Percentiles rank a stretch among this genome's conserved stretches.
Conservation (phyloP, 2,329 filamentous ascomycete species). For the Alternaria gansuensis region DNA sequence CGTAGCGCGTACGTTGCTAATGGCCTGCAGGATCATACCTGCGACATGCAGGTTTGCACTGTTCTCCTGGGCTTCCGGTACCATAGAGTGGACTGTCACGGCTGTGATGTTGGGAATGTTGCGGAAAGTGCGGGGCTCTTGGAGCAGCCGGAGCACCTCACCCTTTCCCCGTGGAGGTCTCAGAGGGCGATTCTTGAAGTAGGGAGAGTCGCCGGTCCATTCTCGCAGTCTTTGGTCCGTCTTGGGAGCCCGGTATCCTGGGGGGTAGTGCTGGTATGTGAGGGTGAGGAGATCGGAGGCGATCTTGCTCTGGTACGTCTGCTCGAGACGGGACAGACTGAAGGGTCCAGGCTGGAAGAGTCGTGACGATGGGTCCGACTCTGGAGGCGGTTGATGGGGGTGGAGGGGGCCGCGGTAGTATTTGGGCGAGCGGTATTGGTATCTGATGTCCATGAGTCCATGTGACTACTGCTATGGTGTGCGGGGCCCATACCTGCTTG, state of each 20-base stretch:
- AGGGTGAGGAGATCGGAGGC: conserved; percentile 88
- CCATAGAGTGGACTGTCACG: conserved; percentile 81
- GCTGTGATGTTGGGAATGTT: conserved; percentile 85
- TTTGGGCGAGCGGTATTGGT: conserved; percentile 92
- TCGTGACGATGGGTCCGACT: conserved; percentile 86
- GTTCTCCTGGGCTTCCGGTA: conserved; percentile 72
- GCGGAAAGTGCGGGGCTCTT: conserved; percentile 73
- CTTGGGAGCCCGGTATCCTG: conserved; percentile 71
- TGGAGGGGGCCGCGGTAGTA: conserved; percentile 94
- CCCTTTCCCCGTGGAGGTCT: conserved; percentile 84
- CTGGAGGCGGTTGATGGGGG: conserved; percentile 86
- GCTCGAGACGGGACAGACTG: conserved; percentile 82
- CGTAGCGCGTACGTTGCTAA: conserved; percentile 77
- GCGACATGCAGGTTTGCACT: conserved; percentile 81
- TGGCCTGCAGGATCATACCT: conserved; percentile 83
- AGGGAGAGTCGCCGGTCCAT: conserved; percentile 92
- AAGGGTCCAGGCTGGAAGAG: conserved; percentile 92
- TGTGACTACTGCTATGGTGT: background rate
- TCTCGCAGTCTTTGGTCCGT: conserved; percentile 73
- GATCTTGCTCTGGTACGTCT: conserved; percentile 88
- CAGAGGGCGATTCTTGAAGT: conserved; percentile 89
- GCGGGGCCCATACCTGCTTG: conserved; percentile 60
- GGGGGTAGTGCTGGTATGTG: conserved; percentile 84
- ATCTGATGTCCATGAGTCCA: conserved; percentile 64
- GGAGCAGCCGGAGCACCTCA: conserved; percentile 72